A percentile compares a stretch with the other conserved stretches of the same genome.
phyloP scores from a whole-genome alignment of 2,329 filamentous ascomycete genomes.

The Sporothrix variecibatus region DNA sequence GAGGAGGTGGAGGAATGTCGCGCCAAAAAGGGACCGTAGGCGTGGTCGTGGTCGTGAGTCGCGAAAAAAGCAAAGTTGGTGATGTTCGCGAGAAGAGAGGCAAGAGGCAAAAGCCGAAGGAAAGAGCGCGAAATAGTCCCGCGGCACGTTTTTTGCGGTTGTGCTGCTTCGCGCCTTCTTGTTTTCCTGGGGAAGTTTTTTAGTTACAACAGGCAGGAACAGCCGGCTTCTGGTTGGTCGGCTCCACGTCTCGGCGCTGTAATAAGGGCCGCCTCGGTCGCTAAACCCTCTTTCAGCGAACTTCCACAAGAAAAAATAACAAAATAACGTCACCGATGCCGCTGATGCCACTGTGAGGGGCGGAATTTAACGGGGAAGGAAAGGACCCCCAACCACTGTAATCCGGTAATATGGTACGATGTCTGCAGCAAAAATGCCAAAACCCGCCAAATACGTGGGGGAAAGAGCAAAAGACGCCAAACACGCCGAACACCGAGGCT shows the following conservation, averaged over 20 bases:
- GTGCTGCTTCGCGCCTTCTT: not conserved
- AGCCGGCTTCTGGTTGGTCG: not conserved
- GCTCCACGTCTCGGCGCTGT: not conserved
- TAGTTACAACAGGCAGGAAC: conserved; percentile 9
- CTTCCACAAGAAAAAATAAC: not conserved
- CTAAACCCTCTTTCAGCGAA: not conserved
- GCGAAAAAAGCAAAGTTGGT: not conserved
- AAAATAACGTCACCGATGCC: conserved; percentile 12
- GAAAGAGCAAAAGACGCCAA: not conserved
- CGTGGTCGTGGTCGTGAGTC: not conserved
- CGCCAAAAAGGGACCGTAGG: not conserved
- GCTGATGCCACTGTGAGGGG: not conserved
- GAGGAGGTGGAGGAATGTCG: not conserved
- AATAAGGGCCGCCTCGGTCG: not conserved
- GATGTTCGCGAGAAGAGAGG: not conserved
- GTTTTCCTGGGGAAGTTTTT: conserved; percentile 7
- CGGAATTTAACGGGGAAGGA: conserved; percentile 24
- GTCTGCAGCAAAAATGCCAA: not conserved
- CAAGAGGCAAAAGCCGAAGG: not conserved
- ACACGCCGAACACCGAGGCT: conserved; percentile 23
- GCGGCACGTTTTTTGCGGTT: conserved; percentile 1
- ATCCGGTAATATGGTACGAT: not conserved
- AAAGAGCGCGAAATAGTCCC: not conserved
- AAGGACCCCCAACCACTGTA: not conserved
- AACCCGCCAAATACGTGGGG: not conserved